A percentile compares a stretch with the other conserved stretches of the same genome.
phyloP scores from a whole-genome alignment of 139 green algal genomes.

The Chlorella sp. region DNA sequence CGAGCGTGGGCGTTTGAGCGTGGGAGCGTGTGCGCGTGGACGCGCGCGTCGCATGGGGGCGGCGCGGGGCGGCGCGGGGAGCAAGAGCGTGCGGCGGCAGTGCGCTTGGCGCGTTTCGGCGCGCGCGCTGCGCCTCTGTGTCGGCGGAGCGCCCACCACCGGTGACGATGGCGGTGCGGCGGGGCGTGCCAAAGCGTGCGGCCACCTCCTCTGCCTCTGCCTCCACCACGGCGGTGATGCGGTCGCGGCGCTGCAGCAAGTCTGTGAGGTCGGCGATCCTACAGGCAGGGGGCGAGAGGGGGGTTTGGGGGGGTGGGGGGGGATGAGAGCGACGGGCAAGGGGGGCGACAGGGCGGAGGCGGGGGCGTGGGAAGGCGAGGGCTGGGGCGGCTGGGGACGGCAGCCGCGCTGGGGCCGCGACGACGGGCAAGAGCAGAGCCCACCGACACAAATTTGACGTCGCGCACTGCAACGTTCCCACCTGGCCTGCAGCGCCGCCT shows the following conservation, averaged over 20 bases:
- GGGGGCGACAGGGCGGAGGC: background rate
- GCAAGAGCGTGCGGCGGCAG: too few species aligned
- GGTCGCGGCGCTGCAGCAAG: slow-evolving; percentile 54
- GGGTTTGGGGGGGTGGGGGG: too few species aligned
- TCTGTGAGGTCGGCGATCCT: slow-evolving; percentile 54
- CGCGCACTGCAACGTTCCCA: too few species aligned
- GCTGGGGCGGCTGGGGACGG: background rate
- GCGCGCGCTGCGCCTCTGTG: too few species aligned
- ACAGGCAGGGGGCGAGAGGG: background rate
- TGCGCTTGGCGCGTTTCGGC: too few species aligned
- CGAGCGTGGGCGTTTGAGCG: too few species aligned
- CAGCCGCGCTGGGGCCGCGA: too few species aligned
- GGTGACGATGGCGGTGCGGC: slow-evolving; percentile 55
- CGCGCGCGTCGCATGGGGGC: background rate
- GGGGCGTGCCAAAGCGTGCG: slow-evolving; percentile 56
- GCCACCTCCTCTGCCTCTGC: slow-evolving; percentile 68
- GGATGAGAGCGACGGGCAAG: too few species aligned
- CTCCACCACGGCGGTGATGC: slow-evolving; percentile 62
- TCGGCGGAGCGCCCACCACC: slow-evolving; percentile 15
- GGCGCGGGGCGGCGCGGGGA: too few species aligned
- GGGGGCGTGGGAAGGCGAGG: background rate
- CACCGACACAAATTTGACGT: too few species aligned
- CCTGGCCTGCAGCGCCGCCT: slow-evolving; percentile 50
- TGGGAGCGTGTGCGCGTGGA: too few species aligned
- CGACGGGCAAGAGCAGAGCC: too few species aligned